Base-by-base conservation (phyloP, 2,329 filamentous ascomycete species). In the Fusarium acutatum region DNA sequence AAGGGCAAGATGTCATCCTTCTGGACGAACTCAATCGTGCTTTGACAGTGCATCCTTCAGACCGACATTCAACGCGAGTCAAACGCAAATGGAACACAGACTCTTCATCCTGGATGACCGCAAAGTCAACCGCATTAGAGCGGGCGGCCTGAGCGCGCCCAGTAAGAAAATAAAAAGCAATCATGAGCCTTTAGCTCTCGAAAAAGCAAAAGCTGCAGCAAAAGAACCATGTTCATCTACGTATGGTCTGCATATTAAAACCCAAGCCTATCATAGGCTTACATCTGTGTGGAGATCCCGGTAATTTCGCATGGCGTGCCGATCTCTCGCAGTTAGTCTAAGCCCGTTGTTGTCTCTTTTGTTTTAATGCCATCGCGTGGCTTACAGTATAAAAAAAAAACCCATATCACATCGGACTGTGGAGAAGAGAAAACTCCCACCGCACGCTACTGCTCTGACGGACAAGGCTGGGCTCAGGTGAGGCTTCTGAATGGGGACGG, bases 361-460 rank as follows among this genome's bases (percentile, higher is more conserved):
- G 67, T 67, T 73, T 71, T 76, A 68, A 70, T 47, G 71, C 67
- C 64, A 67, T 53, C 47, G 37, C 34, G 20, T 28, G 24, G 32
- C 50, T 53, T 28, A 52, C 49, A 35, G 49, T 52, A 26, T 34
- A 26, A 56, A n/a, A 40, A 10, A 40, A 30, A n/a, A 40, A 10
- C 7, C 24, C 20, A 28, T 28, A 52, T 60, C 43, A 60, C 28
- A 67, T 47, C 49, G 44, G 63, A 26, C 49, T 38, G 67, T 73
- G 67, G 67, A 64, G 43, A 50, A 37, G 34, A 44, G 41, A 52
- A n/a, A 67, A 69, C 60, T 69, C 65, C 61, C 74, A 78, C 76
- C 76, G 76, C 59, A 78, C 73, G 69, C 76, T 76, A 77, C 69
- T 64, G 68, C 49, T 69, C 60, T 64, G 64, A 58, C 37, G 49